These are phyloP conservation scores for Thermothelomyces thermophilus DNA, from an alignment of 2,329 filamentous ascomycete genomes.

Conservation along the genomic window DNA sequence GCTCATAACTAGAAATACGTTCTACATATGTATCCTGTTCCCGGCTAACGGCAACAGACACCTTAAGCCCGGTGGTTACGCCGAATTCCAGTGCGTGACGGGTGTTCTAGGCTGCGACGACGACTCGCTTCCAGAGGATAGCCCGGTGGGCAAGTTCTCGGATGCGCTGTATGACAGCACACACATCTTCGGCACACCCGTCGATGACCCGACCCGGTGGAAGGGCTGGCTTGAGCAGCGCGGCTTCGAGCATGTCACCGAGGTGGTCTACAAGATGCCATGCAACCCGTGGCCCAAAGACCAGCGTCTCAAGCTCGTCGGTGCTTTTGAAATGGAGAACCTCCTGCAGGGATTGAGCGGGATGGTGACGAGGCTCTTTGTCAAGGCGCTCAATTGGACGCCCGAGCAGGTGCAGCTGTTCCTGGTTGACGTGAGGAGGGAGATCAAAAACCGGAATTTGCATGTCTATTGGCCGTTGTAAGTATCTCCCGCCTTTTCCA, in stretches of 20 bases:
- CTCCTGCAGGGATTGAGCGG: slow-evolving; percentile 18
- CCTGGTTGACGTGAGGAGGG: slow-evolving; percentile 16
- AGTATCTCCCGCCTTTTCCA: slow-evolving; percentile 6
- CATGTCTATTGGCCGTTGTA: slow-evolving; percentile 24
- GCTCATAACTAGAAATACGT: too few relatives aligned
- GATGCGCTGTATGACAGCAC: slow-evolving; percentile 12
- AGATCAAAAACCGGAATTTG: slow-evolving; percentile 18
- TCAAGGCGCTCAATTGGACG: slow-evolving; percentile 21
- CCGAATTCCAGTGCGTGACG: slow-evolving; percentile 24
- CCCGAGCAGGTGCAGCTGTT: slow-evolving; percentile 20
- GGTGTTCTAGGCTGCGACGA: slow-evolving; percentile 15
- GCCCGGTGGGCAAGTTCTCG: slow-evolving; percentile 12
- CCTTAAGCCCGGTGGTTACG: slow-evolving; percentile 24
- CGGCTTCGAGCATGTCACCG: slow-evolving; percentile 21
- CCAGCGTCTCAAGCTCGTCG: slow-evolving; percentile 22
- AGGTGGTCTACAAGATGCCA: slow-evolving; percentile 20
- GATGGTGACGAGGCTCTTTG: slow-evolving; percentile 18
- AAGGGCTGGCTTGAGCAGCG: slow-evolving; percentile 18
- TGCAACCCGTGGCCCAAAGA: slow-evolving; percentile 23
- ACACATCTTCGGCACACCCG: slow-evolving; percentile 11
- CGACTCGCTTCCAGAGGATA: slow-evolving; percentile 19
- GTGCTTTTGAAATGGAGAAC: slow-evolving; percentile 21
- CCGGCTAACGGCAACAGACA: slow-evolving; percentile 16
- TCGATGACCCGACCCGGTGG: slow-evolving; percentile 20
- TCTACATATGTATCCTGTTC: background rate